Evolutionary conservation across 805 yeast genomes (phyloP), one percentile per base, ranked within the genome.

Genomic region (Tetrapisispora taiwanensis): DNA sequence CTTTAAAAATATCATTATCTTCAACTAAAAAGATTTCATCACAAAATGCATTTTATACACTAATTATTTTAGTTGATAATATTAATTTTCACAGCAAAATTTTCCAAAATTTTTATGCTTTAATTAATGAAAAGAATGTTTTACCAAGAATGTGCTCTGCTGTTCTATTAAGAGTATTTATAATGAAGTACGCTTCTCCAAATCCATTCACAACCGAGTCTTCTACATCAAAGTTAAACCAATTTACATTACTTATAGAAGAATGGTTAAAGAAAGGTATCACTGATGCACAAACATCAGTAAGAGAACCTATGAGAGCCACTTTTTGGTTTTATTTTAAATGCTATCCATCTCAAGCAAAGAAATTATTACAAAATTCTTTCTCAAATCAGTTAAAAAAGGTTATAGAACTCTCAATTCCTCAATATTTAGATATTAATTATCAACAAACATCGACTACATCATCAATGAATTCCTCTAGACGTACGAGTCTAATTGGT

Each of bases 211-310:
- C 7, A 7, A 8, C 5, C 19, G 36, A 39, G 4, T 1, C 22
- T 18, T 14, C 19, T 22, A 15, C 7, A 9, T 15, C 13, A 30
- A 39, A 39, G 47, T 56, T 62, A 43, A 83, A 72, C 15, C 52
- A 62, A 24, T 50, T 53, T n/a, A 35, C 51, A 8, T 30, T 55
- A 17, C 4, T 60, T 44, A 54, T 80, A 1, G 79, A 69, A 30
- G 75, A 70, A 39, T 67, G 79, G 49, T 55, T 86, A 1, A 48
- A 65, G 3, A 79, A 76, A 52, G 81, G 90, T 18, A 66, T 92
- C 0, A 58, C 76, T 0, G 97, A 89, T 59, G 85, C 95, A 0
- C 82, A 83, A 46, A 86, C 89, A 0, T 67, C 75, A 0, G 96
- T 85, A 0, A 72, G 97, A 50, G 94, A 79, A 53, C 67, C 77